A percentile compares a stretch with the other conserved stretches of the same genome.
phyloP scores from a whole-genome alignment of 768 basidiomycete genomes.

The Trametes gibbosa region DNA sequence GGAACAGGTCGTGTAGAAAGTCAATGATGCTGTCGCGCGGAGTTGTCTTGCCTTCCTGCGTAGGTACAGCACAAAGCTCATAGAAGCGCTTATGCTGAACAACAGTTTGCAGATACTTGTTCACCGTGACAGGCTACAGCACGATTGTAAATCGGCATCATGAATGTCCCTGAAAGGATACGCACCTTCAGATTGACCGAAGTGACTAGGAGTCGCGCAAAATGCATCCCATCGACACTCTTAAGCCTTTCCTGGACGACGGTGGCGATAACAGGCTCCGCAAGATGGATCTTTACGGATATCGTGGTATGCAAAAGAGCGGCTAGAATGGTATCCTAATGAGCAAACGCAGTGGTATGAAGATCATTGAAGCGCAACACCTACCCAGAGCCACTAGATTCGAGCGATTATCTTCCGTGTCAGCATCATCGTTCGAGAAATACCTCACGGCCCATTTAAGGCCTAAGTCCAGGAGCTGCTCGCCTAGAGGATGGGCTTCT shows the following conservation, averaged over 20 bases:
- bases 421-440: constrained; percentile 1
- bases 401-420: not conserved
- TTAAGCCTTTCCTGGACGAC: constrained; percentile 60
- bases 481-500: not conserved
- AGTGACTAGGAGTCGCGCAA: constrained; percentile 30
- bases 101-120: constrained; percentile 72
- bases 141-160: not conserved
- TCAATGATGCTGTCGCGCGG: constrained; percentile 48
- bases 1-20: constrained; percentile 67
- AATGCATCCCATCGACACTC: constrained; percentile 28
- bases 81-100: constrained; percentile 68
- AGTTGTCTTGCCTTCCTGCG: constrained; percentile 4
- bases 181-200: constrained; percentile 57
- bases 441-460: constrained; percentile 21
- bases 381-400: constrained; percentile 4
- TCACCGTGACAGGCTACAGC: constrained; percentile 63
- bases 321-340: not conserved
- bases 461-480: constrained; percentile 18
- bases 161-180: constrained; percentile 6
- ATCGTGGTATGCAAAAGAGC: not conserved
- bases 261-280: constrained; percentile 68
- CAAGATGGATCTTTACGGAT: constrained; percentile 52
- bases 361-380: not conserved
- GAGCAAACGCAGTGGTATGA: not conserved
- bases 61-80: constrained; percentile 36